Conservation (phyloP, 192 early-diverging fungal species). For the Coemansia sp. region DNA sequence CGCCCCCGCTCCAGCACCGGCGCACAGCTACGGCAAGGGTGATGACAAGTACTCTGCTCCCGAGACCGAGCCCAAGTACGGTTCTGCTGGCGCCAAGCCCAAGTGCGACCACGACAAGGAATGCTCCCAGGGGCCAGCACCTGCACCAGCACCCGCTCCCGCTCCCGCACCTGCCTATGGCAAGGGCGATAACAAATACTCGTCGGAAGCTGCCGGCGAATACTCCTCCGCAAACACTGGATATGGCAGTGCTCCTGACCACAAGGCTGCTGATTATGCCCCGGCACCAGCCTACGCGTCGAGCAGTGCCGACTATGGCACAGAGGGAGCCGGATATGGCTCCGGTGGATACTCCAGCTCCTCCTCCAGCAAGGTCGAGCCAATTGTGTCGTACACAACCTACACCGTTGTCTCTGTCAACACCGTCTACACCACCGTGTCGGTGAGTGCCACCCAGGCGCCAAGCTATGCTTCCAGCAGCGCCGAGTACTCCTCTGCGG, state of each 20-base stretch:
- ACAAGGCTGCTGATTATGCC: neutral
- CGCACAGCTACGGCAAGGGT: neutral
- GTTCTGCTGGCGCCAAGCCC: neutral
- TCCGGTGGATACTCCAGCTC: constrained; percentile 5
- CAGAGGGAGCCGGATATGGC: neutral
- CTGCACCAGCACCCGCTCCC: neutral
- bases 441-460: neutral
- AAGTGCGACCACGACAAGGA: neutral
- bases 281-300: constrained; percentile 9
- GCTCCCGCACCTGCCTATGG: neutral
- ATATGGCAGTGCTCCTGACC: neutral
- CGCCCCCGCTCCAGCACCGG: neutral
- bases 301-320: neutral
- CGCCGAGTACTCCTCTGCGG: neutral
- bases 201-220: neutral
- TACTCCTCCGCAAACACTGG: neutral
- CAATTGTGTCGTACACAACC: constrained; percentile 18
- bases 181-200: neutral
- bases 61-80: neutral
- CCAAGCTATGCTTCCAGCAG: neutral
- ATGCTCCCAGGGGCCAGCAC: neutral
- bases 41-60: neutral
- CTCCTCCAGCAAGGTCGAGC: constrained; percentile 3
- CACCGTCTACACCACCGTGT: constrained; percentile 25
- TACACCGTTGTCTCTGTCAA: constrained; percentile 25